Percentiles rank a stretch among this genome's conserved stretches.
These are phyloP conservation scores for Pisolithus albus DNA, from an alignment of 768 basidiomycete species.

Conservation along the genomic window DNA sequence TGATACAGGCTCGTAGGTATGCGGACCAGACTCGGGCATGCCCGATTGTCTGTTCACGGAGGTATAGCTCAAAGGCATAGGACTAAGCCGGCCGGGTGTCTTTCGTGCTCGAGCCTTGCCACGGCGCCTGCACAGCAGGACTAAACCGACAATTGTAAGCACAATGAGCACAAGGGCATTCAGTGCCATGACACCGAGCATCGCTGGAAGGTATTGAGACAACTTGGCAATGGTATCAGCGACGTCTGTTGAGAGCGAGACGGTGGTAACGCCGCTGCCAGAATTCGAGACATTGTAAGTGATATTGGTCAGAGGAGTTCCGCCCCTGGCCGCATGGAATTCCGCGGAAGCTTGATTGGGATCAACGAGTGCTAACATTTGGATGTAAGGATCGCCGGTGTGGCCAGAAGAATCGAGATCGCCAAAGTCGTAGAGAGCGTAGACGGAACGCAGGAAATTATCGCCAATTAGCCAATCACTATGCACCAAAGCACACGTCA, in stretches of 20 bases:
- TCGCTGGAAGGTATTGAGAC: conserved; percentile 59
- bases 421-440: conserved; percentile 80
- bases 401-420: conserved; percentile 59
- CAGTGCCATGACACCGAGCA: conserved; percentile 70
- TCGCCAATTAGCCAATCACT: conserved; percentile 84
- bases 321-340: conserved; percentile 64
- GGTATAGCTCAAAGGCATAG: conserved; percentile 48
- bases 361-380: conserved; percentile 62
- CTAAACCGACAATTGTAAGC: conserved; percentile 46
- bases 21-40: conserved; percentile 35
- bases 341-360: conserved; percentile 64
- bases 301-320: conserved; percentile 56
- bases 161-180: conserved; percentile 66
- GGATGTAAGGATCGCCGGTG: conserved; percentile 75
- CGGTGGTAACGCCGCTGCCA: conserved; percentile 36
- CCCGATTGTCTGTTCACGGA: conserved; percentile 26
- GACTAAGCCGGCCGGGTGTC: conserved; percentile 41
- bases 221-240: conserved; percentile 56
- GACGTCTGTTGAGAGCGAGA: conserved; percentile 53
- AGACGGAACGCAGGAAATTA: conserved; percentile 76
- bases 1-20: conserved; percentile 70
- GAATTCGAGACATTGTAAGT: conserved; percentile 51
- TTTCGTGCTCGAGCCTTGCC: conserved; percentile 31
- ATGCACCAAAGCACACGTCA: conserved; percentile 7
- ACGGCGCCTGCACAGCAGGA: conserved; percentile 47